phyloP scores from a whole-genome alignment of 306 rosid species.

The Acacia confusa region DNA sequence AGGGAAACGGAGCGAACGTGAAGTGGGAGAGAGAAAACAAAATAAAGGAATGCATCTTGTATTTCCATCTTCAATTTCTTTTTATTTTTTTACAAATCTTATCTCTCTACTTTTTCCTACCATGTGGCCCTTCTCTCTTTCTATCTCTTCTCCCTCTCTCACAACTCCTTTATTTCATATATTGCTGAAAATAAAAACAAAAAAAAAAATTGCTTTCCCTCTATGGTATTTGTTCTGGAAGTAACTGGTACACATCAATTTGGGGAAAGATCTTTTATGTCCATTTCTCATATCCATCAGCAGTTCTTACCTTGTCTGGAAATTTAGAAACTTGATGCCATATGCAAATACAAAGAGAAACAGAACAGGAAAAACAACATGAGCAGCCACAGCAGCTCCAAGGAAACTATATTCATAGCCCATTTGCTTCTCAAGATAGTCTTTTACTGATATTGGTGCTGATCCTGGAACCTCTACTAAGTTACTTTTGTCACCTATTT shows the following conservation, averaged over 20 bases:
- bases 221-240: neutral
- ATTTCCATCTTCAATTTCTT: no score
- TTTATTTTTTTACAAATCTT: no score
- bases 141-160: no score
- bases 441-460: constrained; percentile 34
- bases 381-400: constrained; percentile 44
- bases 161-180: no score
- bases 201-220: no score
- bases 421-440: constrained; percentile 38
- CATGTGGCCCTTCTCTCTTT: no score
- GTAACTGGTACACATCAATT: neutral
- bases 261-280: neutral
- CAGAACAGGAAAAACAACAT: constrained; percentile 45
- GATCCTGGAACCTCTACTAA: constrained; percentile 42
- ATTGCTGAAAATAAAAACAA: no score
- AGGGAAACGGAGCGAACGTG: no score
- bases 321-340: constrained; percentile 67
- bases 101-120: no score
- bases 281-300: neutral
- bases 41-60: no score
- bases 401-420: constrained; percentile 55
- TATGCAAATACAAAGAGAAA: constrained; percentile 62
- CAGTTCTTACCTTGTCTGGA: constrained; percentile 49
- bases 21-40: no score
- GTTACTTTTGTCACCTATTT: constrained; percentile 45